A percentile compares a stretch with the other conserved stretches of the same genome.
These are phyloP conservation scores for Rhizophagus clarus DNA, from an alignment of 192 early-diverging fungal species.

Conservation along the genomic window DNA sequence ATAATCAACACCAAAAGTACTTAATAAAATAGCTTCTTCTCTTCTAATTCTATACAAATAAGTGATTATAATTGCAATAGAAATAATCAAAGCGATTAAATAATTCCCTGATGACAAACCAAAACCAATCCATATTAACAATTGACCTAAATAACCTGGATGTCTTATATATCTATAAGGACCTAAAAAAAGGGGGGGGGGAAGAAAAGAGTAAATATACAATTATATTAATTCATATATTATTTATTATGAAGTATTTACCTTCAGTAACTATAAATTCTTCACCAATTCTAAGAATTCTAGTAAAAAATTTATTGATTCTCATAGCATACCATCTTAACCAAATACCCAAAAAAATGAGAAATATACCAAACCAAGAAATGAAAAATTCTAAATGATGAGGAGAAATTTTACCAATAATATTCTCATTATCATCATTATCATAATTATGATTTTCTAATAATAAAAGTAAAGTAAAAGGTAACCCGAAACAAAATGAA, in stretches of 20 bases:
- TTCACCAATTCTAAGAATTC: conserved; percentile 34
- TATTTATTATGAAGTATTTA: background rate
- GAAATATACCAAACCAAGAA: conserved; percentile 37
- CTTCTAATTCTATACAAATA: conserved; percentile 36
- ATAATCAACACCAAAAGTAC: conserved; percentile 45
- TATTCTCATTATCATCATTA: background rate
- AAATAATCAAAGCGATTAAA: conserved; percentile 27
- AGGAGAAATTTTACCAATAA: background rate
- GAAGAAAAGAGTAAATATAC: no score
- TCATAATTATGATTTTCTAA: no score
- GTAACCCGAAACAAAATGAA: background rate
- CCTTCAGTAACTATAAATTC: conserved; percentile 31
- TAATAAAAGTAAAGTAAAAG: background rate
- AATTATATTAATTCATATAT: no score
- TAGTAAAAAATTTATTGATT: conserved; percentile 38
- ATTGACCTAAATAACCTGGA: conserved; percentile 38
- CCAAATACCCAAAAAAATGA: conserved; percentile 31
- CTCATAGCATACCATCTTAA: conserved; percentile 35
- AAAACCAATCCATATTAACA: conserved; percentile 41
- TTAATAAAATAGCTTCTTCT: conserved; percentile 41
- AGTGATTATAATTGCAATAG: conserved; percentile 16
- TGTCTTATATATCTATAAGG: conserved; percentile 43
- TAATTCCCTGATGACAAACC: conserved; percentile 34
- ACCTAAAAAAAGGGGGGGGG: conserved; percentile 34
- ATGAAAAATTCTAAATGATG: background rate